A percentile compares a stretch with the other conserved stretches of the same genome.
Conservation (phyloP, 257 asterid species). For the Nicotiana obtusifolia region DNA sequence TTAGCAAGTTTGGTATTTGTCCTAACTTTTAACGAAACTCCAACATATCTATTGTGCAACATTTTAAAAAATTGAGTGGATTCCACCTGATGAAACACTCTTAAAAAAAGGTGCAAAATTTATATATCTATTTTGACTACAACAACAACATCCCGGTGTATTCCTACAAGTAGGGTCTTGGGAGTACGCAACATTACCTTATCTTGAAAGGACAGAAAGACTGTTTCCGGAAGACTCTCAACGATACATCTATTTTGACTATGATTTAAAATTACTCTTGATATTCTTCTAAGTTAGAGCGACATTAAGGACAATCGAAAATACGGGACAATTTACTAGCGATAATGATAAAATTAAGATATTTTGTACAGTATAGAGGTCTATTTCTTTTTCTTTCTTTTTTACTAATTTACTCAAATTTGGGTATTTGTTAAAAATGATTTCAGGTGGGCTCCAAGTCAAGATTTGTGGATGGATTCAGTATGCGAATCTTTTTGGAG, state of each 20-base stretch:
- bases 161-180: too few relatives aligned
- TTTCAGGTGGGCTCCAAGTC: constrained; percentile 76
- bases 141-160: too few relatives aligned
- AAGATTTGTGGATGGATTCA: constrained; percentile 90
- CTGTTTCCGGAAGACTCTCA: too few relatives aligned
- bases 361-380: background rate
- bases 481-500: constrained; percentile 80
- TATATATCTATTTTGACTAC: too few relatives aligned
- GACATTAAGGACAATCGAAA: background rate
- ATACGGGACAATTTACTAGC: background rate
- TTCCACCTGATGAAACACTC: too few relatives aligned
- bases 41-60: too few relatives aligned
- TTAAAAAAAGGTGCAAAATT: too few relatives aligned
- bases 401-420: background rate
- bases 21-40: too few relatives aligned
- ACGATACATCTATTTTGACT: too few relatives aligned
- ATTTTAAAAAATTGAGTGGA: too few relatives aligned
- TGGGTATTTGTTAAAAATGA: background rate
- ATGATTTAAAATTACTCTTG: background rate
- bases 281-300: background rate
- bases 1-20: background rate
- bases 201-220: too few relatives aligned
- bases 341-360: background rate
- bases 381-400: background rate
- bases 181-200: too few relatives aligned